Percentiles rank a stretch among this genome's conserved stretches.
Evolutionary conservation across 495 filamentous ascomycete genomes (phyloP).

Genomic region (Annulohypoxylon stygium): DNA sequence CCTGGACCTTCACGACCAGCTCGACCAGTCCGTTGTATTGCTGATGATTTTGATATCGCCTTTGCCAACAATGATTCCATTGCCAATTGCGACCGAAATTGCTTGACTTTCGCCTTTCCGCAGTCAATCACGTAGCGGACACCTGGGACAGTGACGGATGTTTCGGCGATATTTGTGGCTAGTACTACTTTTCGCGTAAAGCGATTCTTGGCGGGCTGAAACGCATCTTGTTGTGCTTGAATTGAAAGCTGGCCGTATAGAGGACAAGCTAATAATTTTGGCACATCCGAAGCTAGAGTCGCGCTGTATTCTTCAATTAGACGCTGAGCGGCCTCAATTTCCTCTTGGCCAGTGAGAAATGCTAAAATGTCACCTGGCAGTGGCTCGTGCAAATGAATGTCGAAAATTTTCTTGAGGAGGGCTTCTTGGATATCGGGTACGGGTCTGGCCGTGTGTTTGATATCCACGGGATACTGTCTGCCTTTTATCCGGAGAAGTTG

Average conservation of each 20-base stretch:
- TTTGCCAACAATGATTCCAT: slow-evolving; percentile 93
- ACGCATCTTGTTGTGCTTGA: slow-evolving; percentile 85
- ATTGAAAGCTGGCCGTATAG: slow-evolving; percentile 69
- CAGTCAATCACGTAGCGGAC: slow-evolving; percentile 93
- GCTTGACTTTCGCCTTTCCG: slow-evolving; percentile 94
- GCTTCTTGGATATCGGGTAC: slow-evolving; percentile 87
- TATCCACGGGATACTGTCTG: slow-evolving; percentile 86
- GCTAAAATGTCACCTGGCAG: slow-evolving; percentile 94
- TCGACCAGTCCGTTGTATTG: slow-evolving; percentile 91
- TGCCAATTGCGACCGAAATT: slow-evolving; percentile 85
- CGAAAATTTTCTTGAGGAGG: slow-evolving; percentile 84
- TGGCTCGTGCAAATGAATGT: slow-evolving; percentile 88
- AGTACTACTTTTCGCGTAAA: slow-evolving; percentile 90
- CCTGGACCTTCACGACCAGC: slow-evolving; percentile 93
- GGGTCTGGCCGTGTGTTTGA: slow-evolving; percentile 79
- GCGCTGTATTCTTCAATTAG: slow-evolving; percentile 83
- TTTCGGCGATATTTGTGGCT: slow-evolving; percentile 97
- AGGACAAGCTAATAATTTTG: slow-evolving; percentile 70
- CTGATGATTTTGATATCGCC: slow-evolving; percentile 91
- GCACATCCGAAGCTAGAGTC: slow-evolving; percentile 77
- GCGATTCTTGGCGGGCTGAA: slow-evolving; percentile 77
- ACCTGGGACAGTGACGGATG: slow-evolving; percentile 94
- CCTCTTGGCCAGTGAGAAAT: slow-evolving; percentile 94
- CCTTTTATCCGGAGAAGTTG: slow-evolving; percentile 83
- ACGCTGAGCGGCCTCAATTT: slow-evolving; percentile 84